A percentile compares a stretch with the other conserved stretches of the same genome.
Evolutionary conservation across 495 filamentous ascomycete species (phyloP).

Genomic region (Lophiotrema nucula): DNA sequence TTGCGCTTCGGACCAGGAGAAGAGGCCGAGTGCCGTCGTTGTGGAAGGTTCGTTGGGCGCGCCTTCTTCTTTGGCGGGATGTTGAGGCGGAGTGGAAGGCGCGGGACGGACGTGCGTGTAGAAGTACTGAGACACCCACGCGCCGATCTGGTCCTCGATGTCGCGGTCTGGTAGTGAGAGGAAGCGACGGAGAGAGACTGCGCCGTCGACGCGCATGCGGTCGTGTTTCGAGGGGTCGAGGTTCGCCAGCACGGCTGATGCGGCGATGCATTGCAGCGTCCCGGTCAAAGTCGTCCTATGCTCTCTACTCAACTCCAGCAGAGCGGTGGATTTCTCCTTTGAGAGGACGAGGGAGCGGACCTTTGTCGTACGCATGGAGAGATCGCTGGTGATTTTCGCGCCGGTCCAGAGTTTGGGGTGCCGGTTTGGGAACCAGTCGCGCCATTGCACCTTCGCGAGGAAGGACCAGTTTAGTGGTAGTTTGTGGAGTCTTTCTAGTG

Average conservation of each 20-base stretch:
- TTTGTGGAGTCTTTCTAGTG: conserved; percentile 20
- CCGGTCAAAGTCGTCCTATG: conserved; percentile 12
- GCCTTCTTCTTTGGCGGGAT: not conserved
- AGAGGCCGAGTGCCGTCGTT: not conserved
- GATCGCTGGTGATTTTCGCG: not conserved
- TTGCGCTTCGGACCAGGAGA: conserved; percentile 45
- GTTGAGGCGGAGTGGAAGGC: not conserved
- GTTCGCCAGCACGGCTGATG: not conserved
- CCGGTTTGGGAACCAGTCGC: conserved; percentile 13
- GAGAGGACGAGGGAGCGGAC: conserved; percentile 5
- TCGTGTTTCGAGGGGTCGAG: not conserved
- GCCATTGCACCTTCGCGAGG: conserved; percentile 37
- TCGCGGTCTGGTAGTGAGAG: not conserved
- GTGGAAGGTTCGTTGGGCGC: not conserved
- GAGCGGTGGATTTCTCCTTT: not conserved
- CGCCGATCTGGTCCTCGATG: not conserved
- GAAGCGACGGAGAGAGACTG: conserved; percentile 4
- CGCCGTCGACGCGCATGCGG: not conserved
- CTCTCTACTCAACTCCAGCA: conserved; percentile 3
- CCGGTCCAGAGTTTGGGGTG: conserved; percentile 24
- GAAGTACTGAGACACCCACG: conserved; percentile 13
- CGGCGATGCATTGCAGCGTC: conserved; percentile 7
- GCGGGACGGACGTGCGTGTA: not conserved
- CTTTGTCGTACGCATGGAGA: not conserved
- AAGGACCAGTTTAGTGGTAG: conserved; percentile 38